Evolutionary conservation across 75 land plant genomes (phyloP).

Genomic region (Adiantum capillusveneris): DNA sequence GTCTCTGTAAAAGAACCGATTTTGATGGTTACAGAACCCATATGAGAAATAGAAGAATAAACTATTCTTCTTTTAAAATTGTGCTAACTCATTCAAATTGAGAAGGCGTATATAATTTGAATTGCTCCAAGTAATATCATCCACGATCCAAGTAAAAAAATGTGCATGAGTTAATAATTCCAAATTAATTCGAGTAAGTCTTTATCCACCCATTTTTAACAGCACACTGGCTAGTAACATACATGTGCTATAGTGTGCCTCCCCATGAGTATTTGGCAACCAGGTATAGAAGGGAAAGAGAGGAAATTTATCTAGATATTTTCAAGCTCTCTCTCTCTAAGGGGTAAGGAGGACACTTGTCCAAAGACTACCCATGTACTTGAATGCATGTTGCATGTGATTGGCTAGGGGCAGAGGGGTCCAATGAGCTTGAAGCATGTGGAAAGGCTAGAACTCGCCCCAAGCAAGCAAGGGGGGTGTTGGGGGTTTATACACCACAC

Average conservation of each 20-base stretch:
- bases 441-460: too few relatives aligned
- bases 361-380: too few relatives aligned
- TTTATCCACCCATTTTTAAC: constrained; percentile 2
- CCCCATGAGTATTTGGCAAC: constrained; percentile 4
- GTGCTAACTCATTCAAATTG: not conserved
- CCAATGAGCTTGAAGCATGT: too few relatives aligned
- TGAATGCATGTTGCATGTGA: too few relatives aligned
- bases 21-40: not conserved
- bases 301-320: too few relatives aligned
- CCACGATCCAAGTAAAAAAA: not conserved
- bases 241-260: not conserved
- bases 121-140: not conserved
- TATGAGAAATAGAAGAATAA: not conserved
- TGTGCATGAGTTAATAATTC: not conserved
- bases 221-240: not conserved
- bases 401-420: too few relatives aligned
- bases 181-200: not conserved
- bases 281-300: constrained; percentile 1
- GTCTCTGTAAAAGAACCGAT: constrained; percentile 1
- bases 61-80: not conserved
- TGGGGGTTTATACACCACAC: too few relatives aligned
- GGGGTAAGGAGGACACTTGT: too few relatives aligned
- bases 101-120: not conserved
- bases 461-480: too few relatives aligned
- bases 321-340: too few relatives aligned